Base-by-base conservation (phyloP, 78 protist genomes). In the Trichosphaerium sp. region DNA sequence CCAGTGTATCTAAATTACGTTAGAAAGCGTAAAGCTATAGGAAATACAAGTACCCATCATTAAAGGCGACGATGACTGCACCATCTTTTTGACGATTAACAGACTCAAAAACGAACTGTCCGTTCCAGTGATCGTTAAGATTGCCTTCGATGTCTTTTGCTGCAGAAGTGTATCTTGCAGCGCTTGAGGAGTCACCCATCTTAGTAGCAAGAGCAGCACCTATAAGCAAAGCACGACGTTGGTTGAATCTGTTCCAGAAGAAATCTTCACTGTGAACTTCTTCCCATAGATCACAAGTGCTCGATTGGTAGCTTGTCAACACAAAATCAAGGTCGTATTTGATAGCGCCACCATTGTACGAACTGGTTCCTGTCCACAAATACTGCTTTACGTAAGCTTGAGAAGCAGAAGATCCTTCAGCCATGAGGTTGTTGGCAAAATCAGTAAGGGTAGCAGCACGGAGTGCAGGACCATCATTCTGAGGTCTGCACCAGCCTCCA, bases 251-350 rank as follows among this genome's bases (percentile, higher is more conserved):
- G 61, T 56, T 59, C 47, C 38, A 28, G 42, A 59, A 59, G 7
- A 59, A 59, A 31, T 35, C 65, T n/a, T 59, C 2, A 29, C 28
- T 5, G 31, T 18, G 65, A 29, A 59, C 42, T 28, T 59, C 65
- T 48, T 59, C 65, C 65, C 65, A 59, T 26, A 35, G 42, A 28
- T 59, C 65, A 10, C 65, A 28, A n/a, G 65, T 10, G 65, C 41
- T 18, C 29, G 39, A 4, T 35, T 11, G 21, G 54, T 48, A 59
- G n/a, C 41, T 28, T 29, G 39, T 4, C 5, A 48, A 29, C 28
- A 59, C 8, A 10, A 18, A 59, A 18, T 59, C 65, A 4, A 59
- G 65, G 21, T 59, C 65, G 7, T 8, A 7, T 48, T 59, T 15
- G 29, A 15, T 2, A 11, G 14, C 61, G 5, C 61, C 65, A 15